A percentile compares a stretch with the other conserved stretches of the same genome.
Evolutionary conservation across 2,329 filamentous ascomycete genomes (phyloP).

Genomic region (Neonectria sp.): DNA sequence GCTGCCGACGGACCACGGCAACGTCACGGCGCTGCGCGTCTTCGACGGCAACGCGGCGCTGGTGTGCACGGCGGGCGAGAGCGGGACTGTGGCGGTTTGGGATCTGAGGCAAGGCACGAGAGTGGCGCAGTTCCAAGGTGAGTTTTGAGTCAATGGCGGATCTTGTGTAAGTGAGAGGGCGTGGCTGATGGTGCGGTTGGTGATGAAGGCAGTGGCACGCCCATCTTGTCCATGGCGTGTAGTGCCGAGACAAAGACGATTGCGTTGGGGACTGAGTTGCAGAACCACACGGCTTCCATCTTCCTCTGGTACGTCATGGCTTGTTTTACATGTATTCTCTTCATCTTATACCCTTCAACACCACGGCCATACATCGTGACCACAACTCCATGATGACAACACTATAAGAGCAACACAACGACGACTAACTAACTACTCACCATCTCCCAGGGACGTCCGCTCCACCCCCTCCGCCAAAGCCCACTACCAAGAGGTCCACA

Average conservation of each 20-base stretch:
- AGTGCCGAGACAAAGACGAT: conserved; percentile 70
- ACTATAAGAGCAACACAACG: conserved; percentile 39
- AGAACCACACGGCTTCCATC: conserved; percentile 74
- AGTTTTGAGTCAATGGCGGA: conserved; percentile 44
- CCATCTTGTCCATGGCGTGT: conserved; percentile 78
- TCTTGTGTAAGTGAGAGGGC: not conserved
- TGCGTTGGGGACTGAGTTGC: conserved; percentile 81
- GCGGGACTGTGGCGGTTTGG: conserved; percentile 78
- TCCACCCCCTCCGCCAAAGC: conserved; percentile 62
- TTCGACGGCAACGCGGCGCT: conserved; percentile 67
- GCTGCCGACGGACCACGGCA: conserved; percentile 69
- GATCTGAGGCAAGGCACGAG: conserved; percentile 69
- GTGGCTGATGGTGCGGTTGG: not conserved
- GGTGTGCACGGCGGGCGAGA: conserved; percentile 79
- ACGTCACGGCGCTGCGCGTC: conserved; percentile 74
- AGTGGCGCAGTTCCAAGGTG: conserved; percentile 63
- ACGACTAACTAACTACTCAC: not conserved
- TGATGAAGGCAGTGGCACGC: conserved; percentile 57
- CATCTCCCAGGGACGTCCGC: conserved; percentile 70
- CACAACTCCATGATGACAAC: not conserved
- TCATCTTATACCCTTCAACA: not conserved
- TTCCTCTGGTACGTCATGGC: conserved; percentile 67
- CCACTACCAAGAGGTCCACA: conserved; percentile 76
- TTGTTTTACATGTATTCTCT: not conserved
- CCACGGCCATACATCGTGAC: not conserved